phyloP scores from a whole-genome alignment of 805 yeast genomes.

The Schizosaccharomyces octosporus region DNA sequence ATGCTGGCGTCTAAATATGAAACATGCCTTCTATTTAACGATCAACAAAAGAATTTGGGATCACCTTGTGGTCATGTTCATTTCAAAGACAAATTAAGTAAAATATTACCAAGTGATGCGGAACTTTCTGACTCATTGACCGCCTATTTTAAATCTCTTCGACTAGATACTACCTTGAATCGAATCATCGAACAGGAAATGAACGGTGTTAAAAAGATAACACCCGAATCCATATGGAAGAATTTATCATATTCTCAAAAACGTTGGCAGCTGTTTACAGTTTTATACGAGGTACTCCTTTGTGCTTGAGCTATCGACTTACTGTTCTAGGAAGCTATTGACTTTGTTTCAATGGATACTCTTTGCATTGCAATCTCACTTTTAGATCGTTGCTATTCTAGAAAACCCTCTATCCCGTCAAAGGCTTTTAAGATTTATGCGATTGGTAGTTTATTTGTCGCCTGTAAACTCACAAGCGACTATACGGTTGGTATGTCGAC shows the following conservation, averaged over 20 bases:
- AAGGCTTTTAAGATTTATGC: neutral
- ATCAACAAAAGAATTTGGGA: neutral
- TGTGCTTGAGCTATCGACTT: neutral
- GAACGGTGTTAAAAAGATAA: neutral
- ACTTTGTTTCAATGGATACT: neutral
- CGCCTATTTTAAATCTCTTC: neutral
- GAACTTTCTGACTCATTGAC: neutral
- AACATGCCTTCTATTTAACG: neutral
- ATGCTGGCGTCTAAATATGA: neutral
- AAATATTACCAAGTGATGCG: neutral
- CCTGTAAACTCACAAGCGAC: constrained; percentile 1
- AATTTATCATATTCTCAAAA: neutral
- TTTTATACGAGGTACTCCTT: neutral
- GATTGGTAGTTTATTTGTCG: neutral
- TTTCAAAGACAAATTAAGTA: too few species aligned
- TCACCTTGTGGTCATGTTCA: neutral
- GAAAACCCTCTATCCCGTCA: neutral
- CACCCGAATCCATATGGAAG: neutral
- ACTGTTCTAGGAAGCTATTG: neutral
- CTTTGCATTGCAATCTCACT: neutral
- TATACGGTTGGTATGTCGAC: neutral
- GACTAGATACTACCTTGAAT: neutral
- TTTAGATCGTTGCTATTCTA: neutral
- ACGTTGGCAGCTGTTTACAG: neutral
- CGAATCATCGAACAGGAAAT: neutral